Conservation (phyloP, 352 stramenopile genomes). For the Globisporangium parvum region DNA sequence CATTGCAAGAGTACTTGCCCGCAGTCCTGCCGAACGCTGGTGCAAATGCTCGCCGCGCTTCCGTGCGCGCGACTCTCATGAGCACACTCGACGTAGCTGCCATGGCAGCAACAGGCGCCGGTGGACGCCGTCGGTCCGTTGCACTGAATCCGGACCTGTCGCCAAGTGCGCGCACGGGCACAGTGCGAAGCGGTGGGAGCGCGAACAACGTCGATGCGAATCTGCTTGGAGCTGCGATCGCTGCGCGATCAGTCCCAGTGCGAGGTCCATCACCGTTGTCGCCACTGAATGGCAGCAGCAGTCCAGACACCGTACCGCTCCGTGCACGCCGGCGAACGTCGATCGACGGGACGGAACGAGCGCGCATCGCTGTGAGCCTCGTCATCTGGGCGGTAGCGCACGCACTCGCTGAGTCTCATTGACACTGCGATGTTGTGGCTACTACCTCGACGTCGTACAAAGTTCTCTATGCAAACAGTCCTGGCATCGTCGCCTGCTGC, state of each 20-base stretch:
- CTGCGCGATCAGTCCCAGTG: not conserved
- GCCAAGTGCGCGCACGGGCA: not conserved
- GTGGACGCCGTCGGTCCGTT: conserved; percentile 1
- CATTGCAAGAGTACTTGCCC: conserved; percentile 39
- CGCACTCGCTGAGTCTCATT: too few species aligned
- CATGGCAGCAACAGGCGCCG: not conserved
- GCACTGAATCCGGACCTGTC: not conserved
- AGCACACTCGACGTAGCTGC: conserved; percentile 1
- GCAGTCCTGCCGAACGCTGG: not conserved
- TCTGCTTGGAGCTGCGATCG: not conserved
- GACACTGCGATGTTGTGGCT: too few species aligned
- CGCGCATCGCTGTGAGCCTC: conserved; percentile 1
- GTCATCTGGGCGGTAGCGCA: not conserved
- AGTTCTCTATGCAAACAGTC: conserved; percentile 35
- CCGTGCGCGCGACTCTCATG: conserved; percentile 8
- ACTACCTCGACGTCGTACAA: too few species aligned
- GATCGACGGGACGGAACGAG: conserved; percentile 5
- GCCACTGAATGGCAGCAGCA: not conserved
- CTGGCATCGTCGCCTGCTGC: conserved; percentile 26
- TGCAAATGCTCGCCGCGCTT: conserved; percentile 1
- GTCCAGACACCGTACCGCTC: not conserved
- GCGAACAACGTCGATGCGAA: not conserved
- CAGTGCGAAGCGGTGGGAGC: not conserved
- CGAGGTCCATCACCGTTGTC: not conserved
- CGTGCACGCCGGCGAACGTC: conserved; percentile 4